Conservation (phyloP, 139 green algal genomes). For the Chlamydomonas sp. region DNA sequence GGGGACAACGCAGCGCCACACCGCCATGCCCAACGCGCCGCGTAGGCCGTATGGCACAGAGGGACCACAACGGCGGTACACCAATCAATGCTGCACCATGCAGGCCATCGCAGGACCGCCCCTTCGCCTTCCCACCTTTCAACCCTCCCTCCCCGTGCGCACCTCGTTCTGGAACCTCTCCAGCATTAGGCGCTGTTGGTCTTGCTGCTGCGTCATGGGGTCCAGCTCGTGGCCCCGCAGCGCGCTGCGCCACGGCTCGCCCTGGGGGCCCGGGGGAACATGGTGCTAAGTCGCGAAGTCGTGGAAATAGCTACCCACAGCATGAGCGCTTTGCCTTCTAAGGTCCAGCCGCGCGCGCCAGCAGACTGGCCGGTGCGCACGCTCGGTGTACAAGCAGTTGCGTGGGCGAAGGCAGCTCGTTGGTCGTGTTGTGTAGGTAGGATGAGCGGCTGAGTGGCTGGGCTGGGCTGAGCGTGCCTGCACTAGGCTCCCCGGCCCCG, state of each 20-base stretch:
- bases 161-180: constrained; percentile 94
- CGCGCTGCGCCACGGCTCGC: constrained; percentile 75
- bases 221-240: constrained; percentile 83
- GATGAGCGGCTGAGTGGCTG: too few relatives aligned
- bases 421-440: too few relatives aligned
- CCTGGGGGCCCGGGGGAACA: constrained; percentile 40
- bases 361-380: too few relatives aligned
- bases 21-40: too few relatives aligned
- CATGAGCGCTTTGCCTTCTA: too few relatives aligned
- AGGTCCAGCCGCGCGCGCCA: too few relatives aligned
- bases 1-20: not conserved
- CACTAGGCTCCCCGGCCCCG: too few relatives aligned
- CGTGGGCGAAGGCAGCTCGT: too few relatives aligned
- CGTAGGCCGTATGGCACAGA: too few relatives aligned
- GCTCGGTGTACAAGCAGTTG: too few relatives aligned
- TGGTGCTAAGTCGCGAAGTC: not conserved
- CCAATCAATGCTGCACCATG: not conserved
- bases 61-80: not conserved
- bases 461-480: too few relatives aligned
- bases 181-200: constrained; percentile 89
- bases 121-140: not conserved
- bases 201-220: constrained; percentile 56
- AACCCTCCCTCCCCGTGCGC: not conserved
- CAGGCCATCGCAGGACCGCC: too few relatives aligned
- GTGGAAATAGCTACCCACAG: not conserved